Percentiles rank a stretch among this genome's conserved stretches.
Conservation (phyloP, 2,329 filamentous ascomycete species). For the Eurotiales sp. region DNA sequence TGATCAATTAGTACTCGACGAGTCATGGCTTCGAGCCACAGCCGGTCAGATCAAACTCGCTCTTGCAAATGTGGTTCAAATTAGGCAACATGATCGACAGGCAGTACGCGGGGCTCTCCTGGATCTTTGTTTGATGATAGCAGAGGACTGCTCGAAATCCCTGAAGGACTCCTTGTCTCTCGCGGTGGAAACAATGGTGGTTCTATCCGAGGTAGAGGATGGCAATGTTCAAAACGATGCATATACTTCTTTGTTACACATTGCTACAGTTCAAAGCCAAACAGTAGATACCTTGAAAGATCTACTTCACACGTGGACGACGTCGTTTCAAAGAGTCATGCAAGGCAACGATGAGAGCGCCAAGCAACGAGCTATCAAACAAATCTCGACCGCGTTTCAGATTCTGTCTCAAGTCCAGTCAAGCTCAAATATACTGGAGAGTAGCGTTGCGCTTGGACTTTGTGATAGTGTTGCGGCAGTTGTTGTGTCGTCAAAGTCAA, state of each 20-base stretch:
- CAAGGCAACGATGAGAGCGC: constrained; percentile 75
- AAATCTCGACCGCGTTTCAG: constrained; percentile 70
- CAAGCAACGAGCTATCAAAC: constrained; percentile 68
- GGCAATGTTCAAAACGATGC: constrained; percentile 35
- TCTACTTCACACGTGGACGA: constrained; percentile 75
- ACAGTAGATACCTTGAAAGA: constrained; percentile 64
- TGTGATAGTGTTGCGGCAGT: constrained; percentile 65
- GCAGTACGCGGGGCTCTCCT: constrained; percentile 68
- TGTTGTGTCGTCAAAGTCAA: constrained; percentile 33
- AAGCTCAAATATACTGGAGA: constrained; percentile 63
- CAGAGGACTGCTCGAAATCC: constrained; percentile 74
- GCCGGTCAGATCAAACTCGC: constrained; percentile 77
- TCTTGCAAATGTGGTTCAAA: constrained; percentile 69
- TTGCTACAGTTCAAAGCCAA: constrained; percentile 60
- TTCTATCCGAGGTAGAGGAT: constrained; percentile 56
- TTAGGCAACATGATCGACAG: constrained; percentile 65
- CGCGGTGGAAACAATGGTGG: constrained; percentile 76
- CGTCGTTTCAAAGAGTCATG: constrained; percentile 75
- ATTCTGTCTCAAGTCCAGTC: constrained; percentile 62
- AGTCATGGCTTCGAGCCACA: constrained; percentile 75
- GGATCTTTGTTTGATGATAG: constrained; percentile 66
- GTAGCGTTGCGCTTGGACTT: constrained; percentile 64
- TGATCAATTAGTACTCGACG: constrained; percentile 40
- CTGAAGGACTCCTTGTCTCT: constrained; percentile 66
- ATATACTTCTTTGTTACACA: constrained; percentile 50